Conservation (phyloP, 1,284 basidiomycete species). For the Sporisorium reilianum region DNA sequence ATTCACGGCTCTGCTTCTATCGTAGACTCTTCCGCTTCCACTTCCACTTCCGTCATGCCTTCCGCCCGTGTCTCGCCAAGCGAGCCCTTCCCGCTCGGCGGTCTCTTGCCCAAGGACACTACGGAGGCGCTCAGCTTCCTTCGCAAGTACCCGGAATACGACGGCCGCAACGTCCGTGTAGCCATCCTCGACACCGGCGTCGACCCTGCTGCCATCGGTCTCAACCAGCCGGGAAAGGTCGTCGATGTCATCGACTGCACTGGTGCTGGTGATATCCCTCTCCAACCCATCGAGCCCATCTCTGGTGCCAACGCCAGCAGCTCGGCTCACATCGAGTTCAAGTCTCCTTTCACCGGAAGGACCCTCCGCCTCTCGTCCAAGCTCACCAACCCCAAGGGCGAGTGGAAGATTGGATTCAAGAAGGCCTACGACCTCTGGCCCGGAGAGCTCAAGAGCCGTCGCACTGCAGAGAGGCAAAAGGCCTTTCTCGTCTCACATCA, state of each 20-base stretch:
- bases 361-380: constrained; percentile 56
- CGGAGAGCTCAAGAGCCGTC: constrained; percentile 62
- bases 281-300: constrained; percentile 47
- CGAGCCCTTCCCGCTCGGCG: constrained; percentile 64
- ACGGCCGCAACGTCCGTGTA: constrained; percentile 67
- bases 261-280: constrained; percentile 62
- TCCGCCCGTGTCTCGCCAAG: constrained; percentile 32
- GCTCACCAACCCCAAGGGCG: constrained; percentile 62
- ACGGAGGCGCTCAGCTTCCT: constrained; percentile 67
- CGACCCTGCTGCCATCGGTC: constrained; percentile 68
- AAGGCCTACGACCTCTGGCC: constrained; percentile 69
- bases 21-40: constrained; percentile 20
- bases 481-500: constrained; percentile 66
- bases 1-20: constrained; percentile 7
- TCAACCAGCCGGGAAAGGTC: constrained; percentile 66
- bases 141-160: constrained; percentile 66
- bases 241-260: constrained; percentile 70
- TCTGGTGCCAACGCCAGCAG: constrained; percentile 3
- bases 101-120: constrained; percentile 69
- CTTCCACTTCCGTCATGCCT: constrained; percentile 31
- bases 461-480: constrained; percentile 62
- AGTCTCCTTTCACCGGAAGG: constrained; percentile 64
- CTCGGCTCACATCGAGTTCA: constrained; percentile 50
- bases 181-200: constrained; percentile 70
- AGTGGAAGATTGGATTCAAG: constrained; percentile 69